Base-by-base conservation (phyloP, 108 stramenopile species). In the Phaeodactylum tricornutum region DNA sequence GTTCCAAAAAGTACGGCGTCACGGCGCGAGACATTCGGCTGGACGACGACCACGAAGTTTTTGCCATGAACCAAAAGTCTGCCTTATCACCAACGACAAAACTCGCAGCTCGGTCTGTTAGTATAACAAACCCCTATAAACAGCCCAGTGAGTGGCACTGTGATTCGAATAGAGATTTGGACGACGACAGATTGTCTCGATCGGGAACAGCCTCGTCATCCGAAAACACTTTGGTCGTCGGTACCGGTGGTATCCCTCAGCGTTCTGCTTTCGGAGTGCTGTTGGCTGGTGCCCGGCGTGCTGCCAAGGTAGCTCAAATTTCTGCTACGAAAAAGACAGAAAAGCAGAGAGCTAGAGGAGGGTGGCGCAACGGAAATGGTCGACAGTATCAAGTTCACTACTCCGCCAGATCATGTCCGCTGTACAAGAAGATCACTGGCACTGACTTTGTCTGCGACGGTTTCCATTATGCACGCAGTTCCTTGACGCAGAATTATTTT, bases 391-490 rank as follows among this genome's bases (percentile, higher is more conserved):
- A 29, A 11, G 30, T 35, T 11, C 11, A 50, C 14, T 16, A 27
- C 24, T 26, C 19, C 1, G 19, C 14, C 16, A 42, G 35, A 55
- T 30, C 38, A 33, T 89, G 87, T 43, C 87, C 87, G 11, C 2
- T 29, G 2, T 85, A 80, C 75, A 89, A 89, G 43, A 61, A 64
- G 21, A 89, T 89, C 6, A 46, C 83, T 17, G 83, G 83, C 20
- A 89, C 87, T 0, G 87, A 89, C 38, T 84, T 89, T 57, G 64
- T 82, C 26, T 71, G 72, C 22, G 87, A 89, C 50, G 85, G 70
- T 27, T 79, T 79, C 46, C 38, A 60, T 14, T 74, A 71, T 49
- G 72, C 73, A 12, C 68, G 68, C 23, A 57, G 61, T 4, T 55
- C 74, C 25, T 49, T 83, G 22, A 79, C 81, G n/a, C 38, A 61